Evolutionary conservation across 2,329 filamentous ascomycete species (phyloP).

Genomic region (Colletotrichum sp.): DNA sequence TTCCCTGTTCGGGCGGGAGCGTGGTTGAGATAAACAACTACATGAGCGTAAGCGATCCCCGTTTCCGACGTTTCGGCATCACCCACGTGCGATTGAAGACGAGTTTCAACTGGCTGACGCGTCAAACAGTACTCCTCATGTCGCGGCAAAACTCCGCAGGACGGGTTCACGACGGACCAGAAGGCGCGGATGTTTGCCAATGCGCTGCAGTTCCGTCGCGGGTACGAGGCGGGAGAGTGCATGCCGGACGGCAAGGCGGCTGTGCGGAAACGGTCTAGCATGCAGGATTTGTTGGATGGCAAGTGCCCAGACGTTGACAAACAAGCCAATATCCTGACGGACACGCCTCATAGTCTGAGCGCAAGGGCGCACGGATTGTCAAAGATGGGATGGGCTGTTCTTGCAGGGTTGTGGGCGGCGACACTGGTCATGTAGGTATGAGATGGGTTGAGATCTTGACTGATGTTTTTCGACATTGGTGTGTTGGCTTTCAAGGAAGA

Average conservation of each 20-base stretch:
- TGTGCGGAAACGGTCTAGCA: constrained; percentile 21
- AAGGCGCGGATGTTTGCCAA: constrained; percentile 27
- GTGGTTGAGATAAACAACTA: constrained; percentile 23
- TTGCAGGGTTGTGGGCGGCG: not conserved
- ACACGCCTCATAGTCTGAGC: not conserved
- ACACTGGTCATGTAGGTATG: not conserved
- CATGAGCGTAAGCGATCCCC: constrained; percentile 23
- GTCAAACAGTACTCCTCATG: constrained; percentile 15
- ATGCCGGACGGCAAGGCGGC: constrained; percentile 7
- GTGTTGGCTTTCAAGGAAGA: not conserved
- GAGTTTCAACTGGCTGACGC: not conserved
- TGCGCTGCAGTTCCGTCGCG: constrained; percentile 24
- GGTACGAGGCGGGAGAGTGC: constrained; percentile 24
- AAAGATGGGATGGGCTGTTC: not conserved
- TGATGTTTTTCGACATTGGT: not conserved
- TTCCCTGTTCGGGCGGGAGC: constrained; percentile 1
- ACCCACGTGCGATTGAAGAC: not conserved
- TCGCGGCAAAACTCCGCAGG: constrained; percentile 9
- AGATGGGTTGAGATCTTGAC: not conserved
- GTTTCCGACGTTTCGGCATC: not conserved
- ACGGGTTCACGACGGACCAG: constrained; percentile 27
- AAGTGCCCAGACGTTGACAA: constrained; percentile 23
- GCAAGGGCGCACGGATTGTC: not conserved
- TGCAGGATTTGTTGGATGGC: constrained; percentile 27
- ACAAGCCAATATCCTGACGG: constrained; percentile 8